Percentiles rank a stretch among this genome's conserved stretches.
Conservation (phyloP, 73 alveolate genomes). For the Loxodes magnus region DNA sequence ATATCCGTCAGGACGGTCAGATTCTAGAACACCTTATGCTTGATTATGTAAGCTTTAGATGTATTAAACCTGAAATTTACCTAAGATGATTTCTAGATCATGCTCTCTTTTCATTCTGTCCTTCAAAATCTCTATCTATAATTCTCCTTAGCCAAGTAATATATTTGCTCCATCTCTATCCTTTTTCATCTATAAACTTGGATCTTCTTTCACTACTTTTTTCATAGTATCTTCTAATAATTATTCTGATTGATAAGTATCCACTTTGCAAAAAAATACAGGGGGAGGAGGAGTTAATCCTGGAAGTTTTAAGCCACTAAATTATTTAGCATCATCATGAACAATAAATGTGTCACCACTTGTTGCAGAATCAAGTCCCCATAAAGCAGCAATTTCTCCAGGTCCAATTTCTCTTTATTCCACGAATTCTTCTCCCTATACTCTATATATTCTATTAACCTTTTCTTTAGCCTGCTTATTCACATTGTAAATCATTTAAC, state of each 20-base stretch:
- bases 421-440: conserved; percentile 66
- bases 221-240: conserved; percentile 41
- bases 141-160: conserved; percentile 74
- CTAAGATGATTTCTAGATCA: conserved; percentile 49
- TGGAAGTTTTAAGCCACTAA: conserved; percentile 32
- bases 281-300: conserved; percentile 77
- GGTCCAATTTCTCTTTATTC: conserved; percentile 35
- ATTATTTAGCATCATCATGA: conserved; percentile 36
- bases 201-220: conserved; percentile 60
- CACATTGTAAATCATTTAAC: conserved; percentile 12
- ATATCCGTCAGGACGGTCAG: conserved; percentile 20
- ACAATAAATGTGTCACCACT: conserved; percentile 58
- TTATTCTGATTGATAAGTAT: conserved; percentile 36
- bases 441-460: conserved; percentile 34
- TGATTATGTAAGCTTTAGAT: conserved; percentile 37
- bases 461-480: conserved; percentile 26
- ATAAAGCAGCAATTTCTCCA: conserved; percentile 80
- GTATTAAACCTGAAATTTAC: conserved; percentile 66
- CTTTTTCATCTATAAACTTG: conserved; percentile 35
- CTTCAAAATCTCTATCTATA: conserved; percentile 65
- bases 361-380: conserved; percentile 36
- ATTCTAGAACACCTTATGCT: background rate
- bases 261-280: conserved; percentile 73
- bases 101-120: conserved; percentile 62
- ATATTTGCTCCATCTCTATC: conserved; percentile 56